Base-by-base conservation (phyloP, 1,139 yeast genomes). In the Scheffersomyces quercinus region DNA sequence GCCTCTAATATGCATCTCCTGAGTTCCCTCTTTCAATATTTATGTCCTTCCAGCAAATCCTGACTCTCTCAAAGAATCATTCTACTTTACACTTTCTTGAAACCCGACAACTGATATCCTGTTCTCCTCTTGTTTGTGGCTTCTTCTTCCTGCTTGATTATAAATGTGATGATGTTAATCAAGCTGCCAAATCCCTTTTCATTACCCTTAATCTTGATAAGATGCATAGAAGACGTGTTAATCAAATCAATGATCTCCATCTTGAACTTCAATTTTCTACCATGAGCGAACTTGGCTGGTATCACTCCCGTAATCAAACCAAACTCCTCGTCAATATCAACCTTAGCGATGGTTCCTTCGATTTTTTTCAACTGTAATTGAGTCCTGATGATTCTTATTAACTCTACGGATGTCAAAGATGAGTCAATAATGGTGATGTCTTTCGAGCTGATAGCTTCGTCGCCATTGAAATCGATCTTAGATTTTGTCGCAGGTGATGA, bases 181-280 rank as follows among this genome's bases (percentile, higher is more conserved):
- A 85, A 68, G 56, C 79, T 81, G 38, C 64, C 70, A 60, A 85
- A 82, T 14, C 86, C 81, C 60, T 78, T 82, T n/a, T 73, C 68
- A n/a, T 86, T 80, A n/a, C 93, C 93, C 52, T 79, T 81, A 34
- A 75, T 66, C 60, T 81, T 82, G 37, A 72, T 73, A 49, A 85
- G 73, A 46, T 75, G 77, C 41, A 84, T 67, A 33, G 77, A 73
- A 37, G 87, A 79, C 9, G 71, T 51, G 41, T 63, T 62, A 35
- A 65, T 64, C 48, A 69, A 60, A 44, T 67, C 75, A 38, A 73
- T 64, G 16, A 77, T 67, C 44, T 65, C 74, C 36, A 79, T 75
- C 51, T 67, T 70, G 54, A 79, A 79, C 49, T 66, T 70, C 50
- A 79, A 62, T 47, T 75, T 77, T 42, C 77, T 64, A 5, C 81